A percentile compares a stretch with the other conserved stretches of the same genome.
These are phyloP conservation scores for Byssochlamys sp. DNA, from an alignment of 2,329 filamentous ascomycete genomes.

Conservation along the genomic window DNA sequence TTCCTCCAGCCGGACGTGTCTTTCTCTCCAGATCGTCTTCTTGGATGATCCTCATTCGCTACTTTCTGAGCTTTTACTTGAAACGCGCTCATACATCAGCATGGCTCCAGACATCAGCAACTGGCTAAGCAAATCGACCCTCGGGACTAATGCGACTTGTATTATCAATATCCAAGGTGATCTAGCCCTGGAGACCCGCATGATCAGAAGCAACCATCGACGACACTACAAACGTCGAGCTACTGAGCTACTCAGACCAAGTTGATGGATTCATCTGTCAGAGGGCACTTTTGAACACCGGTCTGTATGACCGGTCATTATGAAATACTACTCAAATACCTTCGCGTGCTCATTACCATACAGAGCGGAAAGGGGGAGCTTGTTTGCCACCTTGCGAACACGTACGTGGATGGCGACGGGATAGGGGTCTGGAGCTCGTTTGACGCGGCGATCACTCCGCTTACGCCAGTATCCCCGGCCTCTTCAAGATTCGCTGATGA, in stretches of 20 bases:
- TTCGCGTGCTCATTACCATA: background rate
- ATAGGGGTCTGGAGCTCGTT: background rate
- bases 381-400: background rate
- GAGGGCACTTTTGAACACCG: background rate
- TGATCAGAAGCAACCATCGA: background rate
- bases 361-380: background rate
- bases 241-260: background rate
- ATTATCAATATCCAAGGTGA: background rate
- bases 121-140: background rate
- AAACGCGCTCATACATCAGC: background rate
- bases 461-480: background rate
- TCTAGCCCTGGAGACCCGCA: background rate
- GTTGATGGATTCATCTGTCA: background rate
- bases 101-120: background rate
- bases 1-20: too few relatives aligned
- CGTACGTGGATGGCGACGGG: background rate
- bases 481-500: background rate
- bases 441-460: background rate
- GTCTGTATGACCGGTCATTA: background rate
- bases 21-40: background rate
- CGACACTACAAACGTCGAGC: background rate
- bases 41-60: background rate
- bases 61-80: background rate
- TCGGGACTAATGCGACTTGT: background rate
- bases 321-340: background rate